A percentile compares a stretch with the other conserved stretches of the same genome.
These are phyloP conservation scores for Annona squamosa DNA, from an alignment of 164 flowering plant genomes.

Conservation along the genomic window DNA sequence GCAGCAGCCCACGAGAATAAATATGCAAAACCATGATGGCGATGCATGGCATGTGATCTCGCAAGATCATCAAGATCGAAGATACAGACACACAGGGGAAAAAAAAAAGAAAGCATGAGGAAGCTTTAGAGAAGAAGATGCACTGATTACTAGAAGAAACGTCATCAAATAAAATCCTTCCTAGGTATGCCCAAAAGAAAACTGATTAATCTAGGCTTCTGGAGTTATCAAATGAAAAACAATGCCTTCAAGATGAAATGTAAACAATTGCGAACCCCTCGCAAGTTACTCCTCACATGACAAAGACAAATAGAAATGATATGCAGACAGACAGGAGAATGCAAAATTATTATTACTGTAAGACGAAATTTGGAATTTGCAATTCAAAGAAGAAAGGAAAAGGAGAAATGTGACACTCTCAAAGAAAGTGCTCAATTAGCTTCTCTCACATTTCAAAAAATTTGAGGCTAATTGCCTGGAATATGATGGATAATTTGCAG, in stretches of 20 bases:
- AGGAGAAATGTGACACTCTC: not conserved
- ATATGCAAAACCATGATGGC: no score
- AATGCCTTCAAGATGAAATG: not conserved
- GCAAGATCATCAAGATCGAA: no score
- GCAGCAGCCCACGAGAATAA: no score
- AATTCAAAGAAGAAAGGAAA: not conserved
- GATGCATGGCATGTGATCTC: no score
- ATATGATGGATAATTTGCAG: not conserved
- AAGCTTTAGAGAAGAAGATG: no score
- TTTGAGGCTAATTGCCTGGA: not conserved
- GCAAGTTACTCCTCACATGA: not conserved
- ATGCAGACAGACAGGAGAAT: not conserved
- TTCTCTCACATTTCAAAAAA: not conserved
- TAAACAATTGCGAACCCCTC: not conserved
- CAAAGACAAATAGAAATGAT: not conserved
- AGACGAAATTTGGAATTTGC: not conserved
- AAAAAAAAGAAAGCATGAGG: no score
- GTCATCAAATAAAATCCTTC: not conserved
- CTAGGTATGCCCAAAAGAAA: not conserved
- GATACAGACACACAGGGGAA: no score
- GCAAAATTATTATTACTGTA: no score
- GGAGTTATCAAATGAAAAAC: not conserved
- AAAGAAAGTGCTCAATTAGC: not conserved
- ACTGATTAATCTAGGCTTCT: not conserved
- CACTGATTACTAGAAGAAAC: no score